Base-by-base conservation (phyloP, 2,329 filamentous ascomycete species). In the Atkinsonella texensis region DNA sequence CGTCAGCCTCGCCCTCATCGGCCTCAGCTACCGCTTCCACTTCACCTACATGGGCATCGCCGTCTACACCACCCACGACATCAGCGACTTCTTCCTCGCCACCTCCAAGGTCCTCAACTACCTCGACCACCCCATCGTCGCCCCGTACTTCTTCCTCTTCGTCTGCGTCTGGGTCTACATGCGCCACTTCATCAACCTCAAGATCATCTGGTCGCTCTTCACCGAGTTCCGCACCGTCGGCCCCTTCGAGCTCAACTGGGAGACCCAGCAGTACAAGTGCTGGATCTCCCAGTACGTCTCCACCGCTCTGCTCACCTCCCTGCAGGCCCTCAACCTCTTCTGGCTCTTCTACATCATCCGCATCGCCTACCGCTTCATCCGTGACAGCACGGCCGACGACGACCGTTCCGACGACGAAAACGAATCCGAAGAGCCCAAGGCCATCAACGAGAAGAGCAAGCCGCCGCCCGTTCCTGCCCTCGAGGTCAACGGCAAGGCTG, bases 11-110 rank as follows among this genome's bases (percentile, higher is more conserved):
- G 73, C 83, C 18, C 77, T 97, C 60, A 95, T 97, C 59, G 84
- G 71, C 53, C 72, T 91, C 63, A 93, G 87, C 72, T 97, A 96
- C 71, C 83, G 89, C 55, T 97, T 95, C 74, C 90, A 97, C 70
- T 97, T 96, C 68, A 94, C 89, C 18, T 91, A 95, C 70, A 94
- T 97, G 66, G 90, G 90, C 28, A 71, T 96, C 51, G 87, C 89
- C 18, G 89, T 97, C 35, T 97, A 95, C 69, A 89, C 93, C 55
- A 95, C 90, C 10, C 89, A 95, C 68, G 90, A 97, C 64, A 87
- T 96, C 55, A 89, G 84, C 54, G 90, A 96, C 68, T 95, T 96
- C 71, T 96, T 96, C 79, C 78, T 96, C 44, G 90, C 91, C 39
- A 93, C 87, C 2, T 95, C 89, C 55, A 96, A 96, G 72, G 80